Evolutionary conservation across 352 stramenopile species (phyloP), one percentile per base, ranked within the genome.

Genomic region (Pythium utonaiense): DNA sequence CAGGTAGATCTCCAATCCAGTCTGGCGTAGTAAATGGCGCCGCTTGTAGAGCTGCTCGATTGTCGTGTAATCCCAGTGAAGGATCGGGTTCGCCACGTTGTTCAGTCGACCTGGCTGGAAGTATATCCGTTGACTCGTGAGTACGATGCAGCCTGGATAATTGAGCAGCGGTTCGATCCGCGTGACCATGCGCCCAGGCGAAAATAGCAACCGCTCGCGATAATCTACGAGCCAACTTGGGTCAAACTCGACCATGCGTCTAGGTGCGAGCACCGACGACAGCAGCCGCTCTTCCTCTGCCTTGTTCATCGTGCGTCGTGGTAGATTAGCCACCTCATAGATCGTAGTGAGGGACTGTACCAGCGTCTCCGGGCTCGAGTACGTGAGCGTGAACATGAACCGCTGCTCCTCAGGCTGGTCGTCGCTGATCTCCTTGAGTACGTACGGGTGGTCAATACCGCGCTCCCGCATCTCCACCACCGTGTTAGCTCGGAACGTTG

Each of bases 41-140:
- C 91, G 77, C 50, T 95, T 96, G 71, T 96, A 96, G 1, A 96
- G 62, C 24, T 84, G 67, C 22, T 83, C 73, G 42, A 98, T 73
- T 17, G 69, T 70, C 2, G 67, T 73, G 54, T 97, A 92, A 21
- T 84, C 73, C 75, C 87, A 97, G 19, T 91, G 83, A 16, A 96
- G 63, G 12, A 96, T 85, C 3, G 89, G 73, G 51, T 97, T 88
- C 4, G 85, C 77, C 19, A 97, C 81, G 51, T 98, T 98, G 61
- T 98, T 98, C 9, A 98, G 62, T 49, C 89, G 69, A 14, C 89
- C 85, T 7, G 92, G 91, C 64, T 98, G 89, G 57, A 98, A 98
- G 63, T 98, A 98, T 12, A 98, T 55, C 17, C 73, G 73, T 49
- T 77, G 49, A 9, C 78, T 71, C 61, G 83, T 80, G 34, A 97